Conservation (phyloP, 257 asterid genomes). For the Dorcoceras hygrometricum region DNA sequence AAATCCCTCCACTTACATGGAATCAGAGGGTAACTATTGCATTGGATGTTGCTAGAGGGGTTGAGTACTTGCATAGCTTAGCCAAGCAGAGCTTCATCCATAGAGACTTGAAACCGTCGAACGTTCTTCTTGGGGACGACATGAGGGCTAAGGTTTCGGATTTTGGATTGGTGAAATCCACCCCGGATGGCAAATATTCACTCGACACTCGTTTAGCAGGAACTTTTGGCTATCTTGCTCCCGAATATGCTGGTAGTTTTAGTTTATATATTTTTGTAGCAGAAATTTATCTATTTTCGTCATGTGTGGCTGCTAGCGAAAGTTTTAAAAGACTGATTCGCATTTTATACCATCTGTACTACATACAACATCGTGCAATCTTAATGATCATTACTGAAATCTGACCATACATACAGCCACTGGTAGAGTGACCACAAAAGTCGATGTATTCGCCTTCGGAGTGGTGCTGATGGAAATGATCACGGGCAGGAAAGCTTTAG, state of each 20-base stretch:
- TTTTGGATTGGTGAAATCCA: constrained; percentile 80
- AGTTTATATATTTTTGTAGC: background rate
- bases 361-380: background rate
- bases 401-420: constrained; percentile 54
- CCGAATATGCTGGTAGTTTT: constrained; percentile 79
- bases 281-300: no score
- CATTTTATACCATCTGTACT: no score
- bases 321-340: no score
- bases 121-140: constrained; percentile 76
- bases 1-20: constrained; percentile 54
- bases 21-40: constrained; percentile 70
- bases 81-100: constrained; percentile 87
- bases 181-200: constrained; percentile 61
- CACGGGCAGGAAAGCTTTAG: constrained; percentile 70
- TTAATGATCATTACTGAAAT: background rate
- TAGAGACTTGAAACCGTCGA: no score
- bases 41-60: constrained; percentile 86
- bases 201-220: constrained; percentile 79
- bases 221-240: constrained; percentile 96
- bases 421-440: constrained; percentile 81
- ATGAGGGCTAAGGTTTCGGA: constrained; percentile 93
- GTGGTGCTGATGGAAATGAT: constrained; percentile 85
- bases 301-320: no score
- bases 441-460: constrained; percentile 82
- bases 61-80: constrained; percentile 79